A percentile compares a stretch with the other conserved stretches of the same genome.
Conservation (phyloP, 495 filamentous ascomycete species). For the Hamigera avellanea region DNA sequence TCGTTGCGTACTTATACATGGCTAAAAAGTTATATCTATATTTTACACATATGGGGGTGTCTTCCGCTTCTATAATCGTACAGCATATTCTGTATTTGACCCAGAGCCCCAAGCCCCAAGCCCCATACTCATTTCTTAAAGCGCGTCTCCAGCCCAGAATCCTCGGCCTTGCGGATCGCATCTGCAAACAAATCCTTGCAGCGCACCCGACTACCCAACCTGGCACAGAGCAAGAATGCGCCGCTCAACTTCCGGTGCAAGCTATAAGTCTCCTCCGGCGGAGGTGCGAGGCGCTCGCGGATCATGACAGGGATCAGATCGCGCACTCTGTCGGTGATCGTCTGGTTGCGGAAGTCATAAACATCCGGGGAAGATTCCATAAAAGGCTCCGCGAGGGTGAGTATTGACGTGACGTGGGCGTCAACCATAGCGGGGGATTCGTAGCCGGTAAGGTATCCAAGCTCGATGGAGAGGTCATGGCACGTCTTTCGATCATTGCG, state of each 20-base stretch:
- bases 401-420: constrained; percentile 70
- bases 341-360: constrained; percentile 90
- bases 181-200: constrained; percentile 73
- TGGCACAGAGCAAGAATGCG: constrained; percentile 85
- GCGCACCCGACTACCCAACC: constrained; percentile 65
- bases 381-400: constrained; percentile 90
- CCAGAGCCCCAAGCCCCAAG: too few species aligned
- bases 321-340: constrained; percentile 85
- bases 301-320: constrained; percentile 86
- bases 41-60: too few species aligned
- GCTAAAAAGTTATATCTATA: too few species aligned
- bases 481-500: constrained; percentile 51
- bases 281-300: constrained; percentile 72
- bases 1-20: too few species aligned
- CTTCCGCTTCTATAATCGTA: too few species aligned
- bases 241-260: constrained; percentile 93
- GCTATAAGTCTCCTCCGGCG: constrained; percentile 96
- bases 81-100: background rate
- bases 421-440: constrained; percentile 76
- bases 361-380: constrained; percentile 59
- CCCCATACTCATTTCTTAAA: constrained; percentile 5
- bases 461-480: constrained; percentile 56
- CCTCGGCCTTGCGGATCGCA: constrained; percentile 42
- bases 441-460: constrained; percentile 87
- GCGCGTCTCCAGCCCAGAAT: constrained; percentile 7